Evolutionary conservation across 192 early-diverging fungal genomes (phyloP).

Genomic region (Backusella psychrophila): DNA sequence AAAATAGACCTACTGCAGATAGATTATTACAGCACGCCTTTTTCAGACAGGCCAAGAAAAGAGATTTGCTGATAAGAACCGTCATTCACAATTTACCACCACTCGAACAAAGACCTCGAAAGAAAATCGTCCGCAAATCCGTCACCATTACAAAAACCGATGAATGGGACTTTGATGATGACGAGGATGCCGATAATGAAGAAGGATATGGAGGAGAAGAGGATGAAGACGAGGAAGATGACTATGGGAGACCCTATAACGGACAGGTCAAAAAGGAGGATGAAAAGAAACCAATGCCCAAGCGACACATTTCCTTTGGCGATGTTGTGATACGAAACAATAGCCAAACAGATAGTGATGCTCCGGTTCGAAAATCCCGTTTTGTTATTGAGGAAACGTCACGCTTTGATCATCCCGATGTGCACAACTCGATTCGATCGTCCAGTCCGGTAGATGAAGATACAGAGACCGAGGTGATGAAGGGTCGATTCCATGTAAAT

Average conservation of each 20-base stretch:
- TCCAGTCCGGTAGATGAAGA: conserved; percentile 14
- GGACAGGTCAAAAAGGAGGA: not conserved
- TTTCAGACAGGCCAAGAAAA: conserved; percentile 76
- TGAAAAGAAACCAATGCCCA: conserved; percentile 2
- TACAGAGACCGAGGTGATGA: conserved; percentile 46
- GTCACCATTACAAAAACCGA: conserved; percentile 46
- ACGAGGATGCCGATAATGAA: conserved; percentile 26
- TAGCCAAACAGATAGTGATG: conserved; percentile 1
- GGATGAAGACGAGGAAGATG: not conserved
- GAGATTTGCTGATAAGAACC: conserved; percentile 53
- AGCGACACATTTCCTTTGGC: conserved; percentile 47
- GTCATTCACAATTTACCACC: conserved; percentile 63
- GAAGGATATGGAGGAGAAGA: not conserved
- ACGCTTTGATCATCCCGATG: not conserved
- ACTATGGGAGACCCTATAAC: not conserved
- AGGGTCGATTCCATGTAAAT: conserved; percentile 75
- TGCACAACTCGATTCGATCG: not conserved
- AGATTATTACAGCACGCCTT: conserved; percentile 76
- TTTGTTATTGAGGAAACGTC: conserved; percentile 36
- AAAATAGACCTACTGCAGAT: conserved; percentile 72
- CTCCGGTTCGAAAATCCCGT: conserved; percentile 28
- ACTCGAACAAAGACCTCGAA: conserved; percentile 66
- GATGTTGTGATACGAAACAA: conserved; percentile 36
- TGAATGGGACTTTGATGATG: conserved; percentile 69
- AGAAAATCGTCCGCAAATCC: conserved; percentile 47